Base-by-base conservation (phyloP, 768 basidiomycete species). In the Rhodotorula toruloides region DNA sequence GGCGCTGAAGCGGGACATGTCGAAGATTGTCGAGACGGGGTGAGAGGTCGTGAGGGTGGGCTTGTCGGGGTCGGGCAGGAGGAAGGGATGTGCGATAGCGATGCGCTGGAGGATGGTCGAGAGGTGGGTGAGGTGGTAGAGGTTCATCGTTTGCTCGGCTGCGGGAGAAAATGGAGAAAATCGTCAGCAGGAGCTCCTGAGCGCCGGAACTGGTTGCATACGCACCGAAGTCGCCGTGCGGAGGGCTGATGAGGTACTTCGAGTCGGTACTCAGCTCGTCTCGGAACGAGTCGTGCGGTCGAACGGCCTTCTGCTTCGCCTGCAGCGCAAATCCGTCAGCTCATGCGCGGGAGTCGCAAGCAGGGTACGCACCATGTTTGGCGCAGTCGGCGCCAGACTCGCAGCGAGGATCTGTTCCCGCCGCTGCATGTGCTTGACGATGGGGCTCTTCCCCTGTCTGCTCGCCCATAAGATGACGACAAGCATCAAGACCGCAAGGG, bases 41-140 rank as follows among this genome's bases (percentile, higher is more conserved):
- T 65, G 49, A 31, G 54, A 40, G 1, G 42, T 7, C 19, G 32
- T 42, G 9, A 17, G 16, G 52, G 40, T 25, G 12, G 43, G 46
- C 21, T 46, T 44, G 17, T 61, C 39, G 55, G 44, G 2, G 3
- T 48, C 56, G 17, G 65, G 55, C 25, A 71, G 40, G 42, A 58
- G 34, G 65, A 71, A 47, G 19, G 69, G 65, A 37, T 59, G 54
- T 8, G 57, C 54, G 54, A 71, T 66, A 1, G 69, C 65, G 27
- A 64, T 67, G 32, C 69, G 69, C 25, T 57, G 52, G 14, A 71
- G 58, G 22, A 60, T 52, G 3, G 48, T 25, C 6, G 65, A 40
- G 43, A 71, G 65, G 50, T 71, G 63, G 11, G 69, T 44, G 61
- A 71, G 69, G 50, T 66, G 64, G 49, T 71, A 71, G 19, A 71